Conservation (phyloP, 2,329 filamentous ascomycete species). For the Ascochyta viciae-villosae region DNA sequence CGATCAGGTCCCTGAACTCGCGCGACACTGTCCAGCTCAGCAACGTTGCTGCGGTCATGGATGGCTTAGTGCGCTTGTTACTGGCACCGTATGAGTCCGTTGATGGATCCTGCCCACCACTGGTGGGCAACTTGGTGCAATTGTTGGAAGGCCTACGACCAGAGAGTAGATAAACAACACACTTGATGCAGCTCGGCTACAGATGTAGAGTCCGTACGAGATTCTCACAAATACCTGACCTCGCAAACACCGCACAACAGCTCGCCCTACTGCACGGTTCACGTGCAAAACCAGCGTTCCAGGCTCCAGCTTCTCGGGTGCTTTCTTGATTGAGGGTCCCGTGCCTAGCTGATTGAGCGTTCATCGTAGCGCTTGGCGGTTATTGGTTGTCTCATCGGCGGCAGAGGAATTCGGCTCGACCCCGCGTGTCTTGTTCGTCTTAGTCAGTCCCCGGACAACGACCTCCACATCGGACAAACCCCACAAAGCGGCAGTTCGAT, state of each 20-base stretch:
- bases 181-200: slow-evolving; percentile 1
- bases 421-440: slow-evolving; percentile 12
- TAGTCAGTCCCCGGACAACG: slow-evolving; percentile 3
- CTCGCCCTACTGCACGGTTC: not conserved
- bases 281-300: slow-evolving; percentile 4
- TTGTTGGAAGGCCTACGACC: slow-evolving; percentile 67
- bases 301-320: slow-evolving; percentile 3
- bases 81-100: slow-evolving; percentile 56
- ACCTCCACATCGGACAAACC: slow-evolving; percentile 27
- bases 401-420: slow-evolving; percentile 1
- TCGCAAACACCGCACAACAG: slow-evolving; percentile 2
- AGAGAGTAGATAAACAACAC: slow-evolving; percentile 48
- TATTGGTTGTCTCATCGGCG: slow-evolving; percentile 7
- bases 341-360: not conserved
- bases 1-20: slow-evolving; percentile 50
- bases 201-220: slow-evolving; percentile 5
- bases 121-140: slow-evolving; percentile 72
- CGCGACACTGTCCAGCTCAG: slow-evolving; percentile 51
- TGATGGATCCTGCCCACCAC: slow-evolving; percentile 56
- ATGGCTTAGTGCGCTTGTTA: slow-evolving; percentile 64
- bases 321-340: not conserved
- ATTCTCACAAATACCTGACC: not conserved
- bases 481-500: slow-evolving; percentile 13
- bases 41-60: slow-evolving; percentile 66
- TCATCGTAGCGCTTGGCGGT: not conserved